phyloP scores from a whole-genome alignment of 1,284 basidiomycete genomes.

The Puccinia hordei region DNA sequence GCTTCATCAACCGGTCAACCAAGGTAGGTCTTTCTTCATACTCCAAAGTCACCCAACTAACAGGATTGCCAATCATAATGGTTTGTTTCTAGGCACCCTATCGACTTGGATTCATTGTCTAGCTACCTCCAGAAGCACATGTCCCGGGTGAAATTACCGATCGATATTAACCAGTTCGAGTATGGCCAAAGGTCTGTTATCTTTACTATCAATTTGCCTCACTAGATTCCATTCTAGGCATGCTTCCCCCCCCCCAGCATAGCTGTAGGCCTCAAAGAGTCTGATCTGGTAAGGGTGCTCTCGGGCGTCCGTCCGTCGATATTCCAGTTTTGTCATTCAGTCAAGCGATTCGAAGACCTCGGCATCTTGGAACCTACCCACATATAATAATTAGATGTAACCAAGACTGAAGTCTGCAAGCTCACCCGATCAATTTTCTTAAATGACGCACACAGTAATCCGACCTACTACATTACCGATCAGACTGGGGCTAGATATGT shows the following conservation, averaged over 20 bases:
- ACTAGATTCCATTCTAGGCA: slow-evolving; percentile 11
- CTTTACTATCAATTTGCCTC: neutral
- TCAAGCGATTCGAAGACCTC: too few species aligned
- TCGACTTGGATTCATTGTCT: slow-evolving; percentile 70
- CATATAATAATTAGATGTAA: slow-evolving; percentile 57
- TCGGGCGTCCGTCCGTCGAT: too few species aligned
- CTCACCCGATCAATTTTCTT: slow-evolving; percentile 18
- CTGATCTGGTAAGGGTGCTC: too few species aligned
- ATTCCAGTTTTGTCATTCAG: too few species aligned
- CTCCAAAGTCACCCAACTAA: neutral
- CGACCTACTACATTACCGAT: slow-evolving; percentile 87
- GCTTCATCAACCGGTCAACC: neutral
- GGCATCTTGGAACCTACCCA: neutral
- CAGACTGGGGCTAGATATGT: slow-evolving; percentile 73
- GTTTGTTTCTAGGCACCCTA: slow-evolving; percentile 57
- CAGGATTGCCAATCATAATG: neutral
- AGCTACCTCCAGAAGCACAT: slow-evolving; percentile 69
- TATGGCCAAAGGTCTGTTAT: slow-evolving; percentile 56
- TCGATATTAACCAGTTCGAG: slow-evolving; percentile 87
- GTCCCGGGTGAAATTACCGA: slow-evolving; percentile 67
- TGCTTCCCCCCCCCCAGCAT: slow-evolving; percentile 18
- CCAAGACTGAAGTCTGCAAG: slow-evolving; percentile 31
- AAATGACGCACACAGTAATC: slow-evolving; percentile 69
- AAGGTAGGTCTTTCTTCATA: neutral
- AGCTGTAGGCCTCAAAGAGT: too few species aligned